Evolutionary conservation across 805 yeast genomes (phyloP).

Genomic region (Spathaspora hagerdaliae): DNA sequence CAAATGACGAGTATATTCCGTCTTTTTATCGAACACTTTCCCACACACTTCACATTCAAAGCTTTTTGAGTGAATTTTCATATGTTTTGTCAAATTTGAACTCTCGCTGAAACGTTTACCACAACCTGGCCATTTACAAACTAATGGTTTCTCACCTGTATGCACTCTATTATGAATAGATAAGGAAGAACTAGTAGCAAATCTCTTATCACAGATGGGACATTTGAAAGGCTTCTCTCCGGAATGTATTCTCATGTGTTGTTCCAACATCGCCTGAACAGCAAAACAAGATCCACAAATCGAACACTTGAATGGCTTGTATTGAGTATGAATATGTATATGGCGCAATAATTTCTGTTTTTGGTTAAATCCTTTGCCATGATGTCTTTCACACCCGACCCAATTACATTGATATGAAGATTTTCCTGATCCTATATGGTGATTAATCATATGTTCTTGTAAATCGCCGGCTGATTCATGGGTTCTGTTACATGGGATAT

Average conservation of each 20-base stretch:
- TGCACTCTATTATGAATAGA: slow-evolving; percentile 83
- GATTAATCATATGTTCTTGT: slow-evolving; percentile 63
- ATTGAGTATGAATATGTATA: slow-evolving; percentile 81
- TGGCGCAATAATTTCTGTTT: slow-evolving; percentile 85
- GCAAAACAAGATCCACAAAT: slow-evolving; percentile 71
- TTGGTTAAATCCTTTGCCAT: slow-evolving; percentile 63
- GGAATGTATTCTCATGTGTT: slow-evolving; percentile 80
- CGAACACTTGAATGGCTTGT: slow-evolving; percentile 72
- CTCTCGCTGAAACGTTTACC: slow-evolving; percentile 84
- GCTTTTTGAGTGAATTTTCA: slow-evolving; percentile 65
- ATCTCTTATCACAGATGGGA: slow-evolving; percentile 65
- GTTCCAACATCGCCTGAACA: slow-evolving; percentile 70
- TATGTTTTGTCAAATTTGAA: slow-evolving; percentile 83
- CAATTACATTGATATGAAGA: slow-evolving; percentile 69
- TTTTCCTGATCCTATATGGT: slow-evolving; percentile 74
- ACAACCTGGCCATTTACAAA: slow-evolving; percentile 77
- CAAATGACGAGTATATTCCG: slow-evolving; percentile 11
- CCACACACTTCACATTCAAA: slow-evolving; percentile 51
- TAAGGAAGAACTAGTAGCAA: slow-evolving; percentile 78
- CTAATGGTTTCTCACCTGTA: slow-evolving; percentile 85
- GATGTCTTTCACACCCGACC: slow-evolving; percentile 68
- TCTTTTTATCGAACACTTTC: slow-evolving; percentile 42
- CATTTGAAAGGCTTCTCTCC: slow-evolving; percentile 89
- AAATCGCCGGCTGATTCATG: slow-evolving; percentile 58
- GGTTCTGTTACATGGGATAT: slow-evolving; percentile 43